Percentiles rank a stretch among this genome's conserved stretches.
phyloP scores from a whole-genome alignment of 2,329 filamentous ascomycete species.

The Neoarthrinium moseri region DNA sequence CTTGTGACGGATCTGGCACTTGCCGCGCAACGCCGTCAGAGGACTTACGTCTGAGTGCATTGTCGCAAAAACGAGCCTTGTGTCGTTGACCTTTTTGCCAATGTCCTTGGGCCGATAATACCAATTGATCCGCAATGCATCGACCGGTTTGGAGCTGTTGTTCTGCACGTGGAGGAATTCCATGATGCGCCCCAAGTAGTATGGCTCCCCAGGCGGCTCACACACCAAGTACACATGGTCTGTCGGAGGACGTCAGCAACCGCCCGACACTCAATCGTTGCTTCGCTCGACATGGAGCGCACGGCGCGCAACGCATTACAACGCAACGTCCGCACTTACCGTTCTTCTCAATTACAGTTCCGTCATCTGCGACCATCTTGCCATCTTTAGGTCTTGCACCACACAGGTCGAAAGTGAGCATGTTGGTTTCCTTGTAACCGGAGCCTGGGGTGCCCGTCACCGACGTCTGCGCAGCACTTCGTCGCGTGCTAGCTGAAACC shows the following conservation, averaged over 20 bases:
- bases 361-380: conserved; percentile 85
- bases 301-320: neutral
- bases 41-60: conserved; percentile 99
- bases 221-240: conserved; percentile 92
- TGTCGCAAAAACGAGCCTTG: conserved; percentile 86
- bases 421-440: conserved; percentile 69
- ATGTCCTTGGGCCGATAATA: conserved; percentile 97
- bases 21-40: conserved; percentile 86
- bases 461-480: conserved; percentile 19
- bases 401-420: conserved; percentile 82
- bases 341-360: conserved; percentile 78
- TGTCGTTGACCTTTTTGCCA: conserved; percentile 86
- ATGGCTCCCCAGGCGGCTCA: conserved; percentile 95
- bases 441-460: conserved; percentile 13
- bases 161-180: conserved; percentile 88
- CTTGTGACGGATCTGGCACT: conserved; percentile 86
- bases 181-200: conserved; percentile 97
- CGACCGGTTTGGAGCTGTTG: conserved; percentile 69
- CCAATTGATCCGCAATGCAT: conserved; percentile 93
- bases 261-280: conserved; percentile 2
- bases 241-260: conserved; percentile 35
- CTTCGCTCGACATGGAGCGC: neutral
- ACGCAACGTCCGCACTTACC: conserved; percentile 57
- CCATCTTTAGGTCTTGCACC: conserved; percentile 70
- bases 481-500: conserved; percentile 21